A percentile compares a stretch with the other conserved stretches of the same genome.
These are phyloP conservation scores for Daedaleopsis nitida DNA, from an alignment of 768 basidiomycete species.

Conservation along the genomic window DNA sequence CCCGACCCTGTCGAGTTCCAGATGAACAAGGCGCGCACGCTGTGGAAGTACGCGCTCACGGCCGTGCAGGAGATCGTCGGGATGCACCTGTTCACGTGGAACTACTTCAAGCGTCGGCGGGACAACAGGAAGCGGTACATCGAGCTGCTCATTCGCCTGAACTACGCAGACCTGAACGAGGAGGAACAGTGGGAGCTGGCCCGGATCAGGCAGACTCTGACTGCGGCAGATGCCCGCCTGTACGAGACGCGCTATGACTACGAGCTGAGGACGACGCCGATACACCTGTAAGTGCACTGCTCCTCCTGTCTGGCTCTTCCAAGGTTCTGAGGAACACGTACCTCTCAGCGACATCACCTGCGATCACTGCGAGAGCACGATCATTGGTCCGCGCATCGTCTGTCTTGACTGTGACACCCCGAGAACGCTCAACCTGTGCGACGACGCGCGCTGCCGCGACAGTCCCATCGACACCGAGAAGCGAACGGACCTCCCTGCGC, in stretches of 20 bases:
- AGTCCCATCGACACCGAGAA: background rate
- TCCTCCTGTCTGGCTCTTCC: background rate
- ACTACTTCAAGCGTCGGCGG: slow-evolving; percentile 32
- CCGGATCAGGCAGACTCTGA: slow-evolving; percentile 16
- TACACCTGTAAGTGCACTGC: slow-evolving; percentile 14
- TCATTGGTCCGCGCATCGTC: slow-evolving; percentile 32
- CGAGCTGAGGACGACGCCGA: slow-evolving; percentile 19
- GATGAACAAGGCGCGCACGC: slow-evolving; percentile 27
- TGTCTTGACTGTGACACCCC: slow-evolving; percentile 34
- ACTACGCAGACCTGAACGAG: slow-evolving; percentile 5
- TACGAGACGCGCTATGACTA: slow-evolving; percentile 22
- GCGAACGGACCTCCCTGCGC: slow-evolving; percentile 15
- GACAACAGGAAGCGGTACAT: slow-evolving; percentile 28
- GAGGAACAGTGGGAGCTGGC: slow-evolving; percentile 24
- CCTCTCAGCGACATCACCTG: slow-evolving; percentile 22
- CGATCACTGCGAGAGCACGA: slow-evolving; percentile 28
- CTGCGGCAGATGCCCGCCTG: slow-evolving; percentile 29
- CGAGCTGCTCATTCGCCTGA: slow-evolving; percentile 29
- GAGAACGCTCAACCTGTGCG: slow-evolving; percentile 34
- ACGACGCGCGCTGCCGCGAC: slow-evolving; percentile 25
- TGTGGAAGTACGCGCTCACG: slow-evolving; percentile 34
- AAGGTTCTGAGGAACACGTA: no score
- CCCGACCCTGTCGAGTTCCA: slow-evolving; percentile 27
- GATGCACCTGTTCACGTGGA: slow-evolving; percentile 29
- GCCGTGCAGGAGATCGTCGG: slow-evolving; percentile 23